Evolutionary conservation across 2,329 filamentous ascomycete genomes (phyloP), one percentile per base, ranked within the genome.

Genomic region (Pseudogymnoascus sp.): DNA sequence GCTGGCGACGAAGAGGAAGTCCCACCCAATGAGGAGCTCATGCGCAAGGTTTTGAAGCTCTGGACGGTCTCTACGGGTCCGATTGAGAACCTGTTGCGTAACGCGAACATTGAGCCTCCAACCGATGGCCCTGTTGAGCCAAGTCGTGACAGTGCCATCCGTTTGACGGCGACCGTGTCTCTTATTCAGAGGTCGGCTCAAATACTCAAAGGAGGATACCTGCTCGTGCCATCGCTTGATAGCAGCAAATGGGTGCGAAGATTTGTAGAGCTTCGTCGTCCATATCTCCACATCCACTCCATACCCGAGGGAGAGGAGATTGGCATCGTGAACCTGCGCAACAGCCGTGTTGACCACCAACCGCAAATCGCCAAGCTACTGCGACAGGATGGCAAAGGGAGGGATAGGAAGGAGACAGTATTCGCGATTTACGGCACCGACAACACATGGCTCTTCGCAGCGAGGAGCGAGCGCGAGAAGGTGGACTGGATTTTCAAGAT

Each of bases 401-500:
- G 65, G 35, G 66, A 70, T 19, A 65, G 67, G 40, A 65, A 71
- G 29, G 61, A 65, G 19, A 70, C 72, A 8, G 90, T 97, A 42
- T 99, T 96, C 81, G 95, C 95, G 11, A 85, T 99, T 61, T 99
- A 97, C 73, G 93, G 91, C 44, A 90, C 89, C 65, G 89, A 95
- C 74, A 97, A 97, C 75, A 96, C 93, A 33, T 99, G 93, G 84
- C 81, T 99, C 42, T 97, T 99, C 75, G 91, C 92, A 13, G 90
- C 92, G 24, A 83, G 92, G 64, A 93, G 86, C 70, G 93, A 97
- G 78, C 83, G 87, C 59, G 93, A 97, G 75, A 96, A 97, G 80
- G 88, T 93, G 69, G 95, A 97, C 74, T 99, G 95, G 95, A 96
- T 99, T 69, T 84, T 96, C 75, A 88, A 89, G 71, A 91, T 99